A percentile compares a stretch with the other conserved stretches of the same genome.
These are phyloP conservation scores for Cercospora beticola DNA, from an alignment of 2,329 filamentous ascomycete genomes.

Conservation along the genomic window DNA sequence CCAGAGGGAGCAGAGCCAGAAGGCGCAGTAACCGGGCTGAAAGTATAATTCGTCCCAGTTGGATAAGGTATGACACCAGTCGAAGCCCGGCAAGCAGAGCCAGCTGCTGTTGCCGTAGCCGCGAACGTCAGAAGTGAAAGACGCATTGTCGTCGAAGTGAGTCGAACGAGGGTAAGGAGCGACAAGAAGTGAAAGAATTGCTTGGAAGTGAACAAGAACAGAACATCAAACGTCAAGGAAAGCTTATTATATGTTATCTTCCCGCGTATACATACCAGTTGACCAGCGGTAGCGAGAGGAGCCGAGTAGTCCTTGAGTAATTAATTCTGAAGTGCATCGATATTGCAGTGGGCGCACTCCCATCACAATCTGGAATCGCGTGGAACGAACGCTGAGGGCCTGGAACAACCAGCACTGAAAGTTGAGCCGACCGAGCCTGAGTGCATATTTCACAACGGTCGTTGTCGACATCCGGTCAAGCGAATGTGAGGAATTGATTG, in stretches of 20 bases:
- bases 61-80: not conserved
- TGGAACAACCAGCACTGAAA: not conserved
- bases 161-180: slow-evolving; percentile 23
- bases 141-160: slow-evolving; percentile 32
- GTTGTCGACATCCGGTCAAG: not conserved
- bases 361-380: not conserved
- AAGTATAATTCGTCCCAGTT: not conserved
- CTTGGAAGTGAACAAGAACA: not conserved
- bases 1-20: not conserved
- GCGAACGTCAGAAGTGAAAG: slow-evolving; percentile 25
- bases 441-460: not conserved
- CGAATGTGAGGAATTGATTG: slow-evolving; percentile 12
- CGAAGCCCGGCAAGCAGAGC: slow-evolving; percentile 11
- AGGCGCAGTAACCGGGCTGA: not conserved
- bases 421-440: not conserved
- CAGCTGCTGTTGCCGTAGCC: slow-evolving; percentile 25
- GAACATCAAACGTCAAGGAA: slow-evolving; percentile 2
- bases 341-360: not conserved
- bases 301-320: not conserved
- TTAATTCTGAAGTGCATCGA: not conserved
- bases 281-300: not conserved
- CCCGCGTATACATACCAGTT: not conserved
- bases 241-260: not conserved
- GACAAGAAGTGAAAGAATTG: slow-evolving; percentile 8
- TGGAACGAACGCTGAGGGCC: not conserved